phyloP scores from a whole-genome alignment of 2,329 filamentous ascomycete genomes.

The Parasarocladium wereldwijsianum region DNA sequence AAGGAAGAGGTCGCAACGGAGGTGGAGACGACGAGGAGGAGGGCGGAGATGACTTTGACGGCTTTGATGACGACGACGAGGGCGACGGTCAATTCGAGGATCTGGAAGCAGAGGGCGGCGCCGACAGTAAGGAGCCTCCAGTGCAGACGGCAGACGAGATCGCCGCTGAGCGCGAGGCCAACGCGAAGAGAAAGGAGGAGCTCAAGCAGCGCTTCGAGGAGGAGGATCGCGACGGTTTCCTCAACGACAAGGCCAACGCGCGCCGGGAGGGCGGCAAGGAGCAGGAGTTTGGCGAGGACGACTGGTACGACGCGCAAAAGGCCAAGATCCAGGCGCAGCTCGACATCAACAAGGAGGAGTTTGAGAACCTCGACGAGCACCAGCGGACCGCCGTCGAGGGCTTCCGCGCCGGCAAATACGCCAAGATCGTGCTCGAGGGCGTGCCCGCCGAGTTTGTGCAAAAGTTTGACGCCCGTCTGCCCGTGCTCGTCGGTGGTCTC shows the following conservation, averaged over 20 bases:
- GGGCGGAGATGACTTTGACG: slow-evolving; percentile 32
- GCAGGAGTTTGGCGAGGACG: slow-evolving; percentile 78
- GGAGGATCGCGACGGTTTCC: slow-evolving; percentile 91
- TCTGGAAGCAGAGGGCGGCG: slow-evolving; percentile 54
- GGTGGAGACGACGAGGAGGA: slow-evolving; percentile 14
- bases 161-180: slow-evolving; percentile 81
- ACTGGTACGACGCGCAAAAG: slow-evolving; percentile 98
- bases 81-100: slow-evolving; percentile 40
- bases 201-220: slow-evolving; percentile 90
- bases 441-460: slow-evolving; percentile 83
- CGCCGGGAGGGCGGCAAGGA: slow-evolving; percentile 52
- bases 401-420: slow-evolving; percentile 83
- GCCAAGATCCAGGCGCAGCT: slow-evolving; percentile 87
- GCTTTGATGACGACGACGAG: slow-evolving; percentile 34
- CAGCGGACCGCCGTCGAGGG: slow-evolving; percentile 80
- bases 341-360: slow-evolving; percentile 92
- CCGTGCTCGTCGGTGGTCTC: slow-evolving; percentile 82
- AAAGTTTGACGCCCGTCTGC: slow-evolving; percentile 67
- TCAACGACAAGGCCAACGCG: slow-evolving; percentile 73
- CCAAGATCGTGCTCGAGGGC: slow-evolving; percentile 74
- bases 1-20: slow-evolving; percentile 36
- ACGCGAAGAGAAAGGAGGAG: slow-evolving; percentile 86
- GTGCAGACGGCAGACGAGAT: slow-evolving; percentile 37
- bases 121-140: slow-evolving; percentile 19
- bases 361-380: slow-evolving; percentile 70